Evolutionary conservation across 2,329 filamentous ascomycete species (phyloP).

Genomic region (Pyricularia pennisetigena): DNA sequence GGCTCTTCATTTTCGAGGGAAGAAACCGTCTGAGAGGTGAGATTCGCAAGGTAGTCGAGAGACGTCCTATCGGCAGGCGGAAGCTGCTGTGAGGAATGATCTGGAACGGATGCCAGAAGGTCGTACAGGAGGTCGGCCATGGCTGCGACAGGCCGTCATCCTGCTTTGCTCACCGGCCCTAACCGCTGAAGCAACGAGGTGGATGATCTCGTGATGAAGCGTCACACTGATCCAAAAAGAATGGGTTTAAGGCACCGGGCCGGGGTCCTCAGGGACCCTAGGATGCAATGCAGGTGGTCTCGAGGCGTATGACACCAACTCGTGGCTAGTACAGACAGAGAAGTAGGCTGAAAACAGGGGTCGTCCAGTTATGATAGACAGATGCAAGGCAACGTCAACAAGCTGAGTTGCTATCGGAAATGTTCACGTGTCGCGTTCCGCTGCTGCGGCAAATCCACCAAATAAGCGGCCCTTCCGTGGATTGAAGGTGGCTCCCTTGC

Average conservation of each 20-base stretch:
- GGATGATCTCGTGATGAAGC: neutral
- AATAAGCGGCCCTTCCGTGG: no score
- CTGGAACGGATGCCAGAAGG: slow-evolving; percentile 38
- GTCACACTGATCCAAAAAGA: neutral
- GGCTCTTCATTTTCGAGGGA: slow-evolving; percentile 67
- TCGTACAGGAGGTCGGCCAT: slow-evolving; percentile 71
- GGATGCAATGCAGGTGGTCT: neutral
- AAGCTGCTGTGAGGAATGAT: slow-evolving; percentile 17
- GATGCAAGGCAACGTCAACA: neutral
- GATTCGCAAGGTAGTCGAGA: slow-evolving; percentile 62
- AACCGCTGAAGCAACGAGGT: neutral
- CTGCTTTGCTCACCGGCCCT: neutral
- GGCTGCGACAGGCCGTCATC: slow-evolving; percentile 7
- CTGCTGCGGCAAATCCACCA: neutral
- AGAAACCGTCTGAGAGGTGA: slow-evolving; percentile 67
- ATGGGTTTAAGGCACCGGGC: neutral
- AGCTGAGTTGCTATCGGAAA: neutral
- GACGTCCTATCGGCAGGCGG: slow-evolving; percentile 38
- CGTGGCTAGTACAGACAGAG: neutral
- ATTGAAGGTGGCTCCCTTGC: neutral
- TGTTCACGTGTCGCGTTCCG: neutral
- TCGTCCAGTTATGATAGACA: neutral
- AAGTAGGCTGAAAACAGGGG: neutral
- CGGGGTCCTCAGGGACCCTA: neutral
- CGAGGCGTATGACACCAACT: neutral